Evolutionary conservation across 2,329 filamentous ascomycete species (phyloP).

Genomic region (Scleromitrula shiraiana): DNA sequence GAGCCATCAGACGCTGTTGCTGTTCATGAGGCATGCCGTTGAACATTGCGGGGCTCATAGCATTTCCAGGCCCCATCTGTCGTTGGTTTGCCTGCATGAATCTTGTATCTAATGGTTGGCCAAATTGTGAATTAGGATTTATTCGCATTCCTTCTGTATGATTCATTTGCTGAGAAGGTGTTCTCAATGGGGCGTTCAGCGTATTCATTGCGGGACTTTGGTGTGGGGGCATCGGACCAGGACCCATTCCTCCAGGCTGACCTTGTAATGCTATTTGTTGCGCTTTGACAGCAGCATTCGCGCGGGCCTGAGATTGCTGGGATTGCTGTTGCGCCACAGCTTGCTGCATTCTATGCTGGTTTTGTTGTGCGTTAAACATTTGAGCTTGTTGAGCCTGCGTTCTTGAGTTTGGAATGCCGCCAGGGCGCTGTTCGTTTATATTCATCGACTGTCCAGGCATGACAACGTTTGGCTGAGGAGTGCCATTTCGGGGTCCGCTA

Average conservation of each 20-base stretch:
- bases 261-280: slow-evolving; percentile 44
- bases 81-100: slow-evolving; percentile 47
- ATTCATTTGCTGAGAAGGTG: slow-evolving; percentile 25
- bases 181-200: slow-evolving; percentile 45
- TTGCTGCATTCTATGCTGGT: slow-evolving; percentile 25
- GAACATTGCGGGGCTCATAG: slow-evolving; percentile 32
- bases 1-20: slow-evolving; percentile 35
- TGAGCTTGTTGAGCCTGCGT: slow-evolving; percentile 27
- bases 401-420: slow-evolving; percentile 22
- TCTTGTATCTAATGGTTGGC: slow-evolving; percentile 42
- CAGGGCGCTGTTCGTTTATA: slow-evolving; percentile 23
- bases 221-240: slow-evolving; percentile 40
- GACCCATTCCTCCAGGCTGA: slow-evolving; percentile 44
- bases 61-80: slow-evolving; percentile 26
- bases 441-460: slow-evolving; percentile 25
- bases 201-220: slow-evolving; percentile 53
- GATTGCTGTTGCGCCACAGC: slow-evolving; percentile 20
- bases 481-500: slow-evolving; percentile 25
- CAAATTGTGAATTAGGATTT: slow-evolving; percentile 41
- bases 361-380: slow-evolving; percentile 26
- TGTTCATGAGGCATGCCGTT: slow-evolving; percentile 40
- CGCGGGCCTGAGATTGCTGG: slow-evolving; percentile 22
- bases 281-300: slow-evolving; percentile 30
- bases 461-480: slow-evolving; percentile 25
- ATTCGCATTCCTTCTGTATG: slow-evolving; percentile 30